Evolutionary conservation across 176 grass and related monocot species (phyloP).

Genomic region (Rhynchospora breviuscula): DNA sequence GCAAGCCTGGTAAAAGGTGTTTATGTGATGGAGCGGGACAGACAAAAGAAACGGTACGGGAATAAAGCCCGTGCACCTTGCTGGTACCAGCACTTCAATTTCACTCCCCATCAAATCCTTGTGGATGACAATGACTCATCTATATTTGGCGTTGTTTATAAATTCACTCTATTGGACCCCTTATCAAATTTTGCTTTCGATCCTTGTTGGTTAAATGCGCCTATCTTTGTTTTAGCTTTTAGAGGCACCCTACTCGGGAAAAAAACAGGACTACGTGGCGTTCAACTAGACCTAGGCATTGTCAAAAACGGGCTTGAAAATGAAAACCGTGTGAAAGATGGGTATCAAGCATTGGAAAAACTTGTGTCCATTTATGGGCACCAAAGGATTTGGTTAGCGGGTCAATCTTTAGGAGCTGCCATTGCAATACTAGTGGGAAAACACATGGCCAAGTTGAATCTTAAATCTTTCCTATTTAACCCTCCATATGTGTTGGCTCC

Average conservation of each 20-base stretch:
- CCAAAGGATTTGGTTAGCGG: conserved; percentile 45
- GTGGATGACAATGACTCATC: conserved; percentile 49
- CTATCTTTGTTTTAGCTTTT: conserved; percentile 46
- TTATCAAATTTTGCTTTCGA: neutral
- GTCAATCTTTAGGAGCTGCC: conserved; percentile 58
- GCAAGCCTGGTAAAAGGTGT: conserved; percentile 50
- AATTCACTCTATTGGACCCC: conserved; percentile 27
- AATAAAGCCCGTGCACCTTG: conserved; percentile 29
- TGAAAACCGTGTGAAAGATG: conserved; percentile 30
- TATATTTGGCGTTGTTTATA: conserved; percentile 53
- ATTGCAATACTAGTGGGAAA: conserved; percentile 54
- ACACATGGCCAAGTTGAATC: conserved; percentile 38
- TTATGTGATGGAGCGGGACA: conserved; percentile 50
- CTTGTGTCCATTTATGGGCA: neutral
- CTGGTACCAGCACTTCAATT: conserved; percentile 60
- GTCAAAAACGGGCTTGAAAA: conserved; percentile 39
- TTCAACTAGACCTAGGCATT: conserved; percentile 37
- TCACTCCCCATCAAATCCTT: conserved; percentile 35
- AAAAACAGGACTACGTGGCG: conserved; percentile 24
- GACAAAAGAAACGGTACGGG: conserved; percentile 33
- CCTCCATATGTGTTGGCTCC: conserved; percentile 45
- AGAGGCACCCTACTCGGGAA: conserved; percentile 52
- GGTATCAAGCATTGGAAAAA: conserved; percentile 30
- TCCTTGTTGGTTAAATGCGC: conserved; percentile 14
- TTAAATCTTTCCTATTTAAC: conserved; percentile 77